These are phyloP conservation scores for Penicillium brevicompactum DNA, from an alignment of 2,329 filamentous ascomycete species.

Conservation along the genomic window DNA sequence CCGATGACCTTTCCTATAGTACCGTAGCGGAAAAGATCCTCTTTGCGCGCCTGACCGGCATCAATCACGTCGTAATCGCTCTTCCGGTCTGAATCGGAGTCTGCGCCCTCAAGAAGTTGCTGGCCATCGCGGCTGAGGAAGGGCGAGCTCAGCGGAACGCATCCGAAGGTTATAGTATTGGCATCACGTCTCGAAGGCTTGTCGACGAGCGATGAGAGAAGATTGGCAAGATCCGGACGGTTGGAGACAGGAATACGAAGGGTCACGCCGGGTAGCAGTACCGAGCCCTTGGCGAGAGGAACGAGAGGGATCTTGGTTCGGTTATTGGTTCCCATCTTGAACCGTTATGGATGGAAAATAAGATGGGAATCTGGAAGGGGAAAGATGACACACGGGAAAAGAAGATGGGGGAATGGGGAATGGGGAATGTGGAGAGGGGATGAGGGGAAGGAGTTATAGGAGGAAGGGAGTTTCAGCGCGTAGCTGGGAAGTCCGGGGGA, in stretches of 20 bases:
- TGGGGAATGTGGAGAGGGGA: constrained; percentile 1
- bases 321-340: constrained; percentile 40
- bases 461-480: constrained; percentile 31
- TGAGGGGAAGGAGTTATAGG: constrained; percentile 2
- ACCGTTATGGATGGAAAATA: constrained; percentile 7
- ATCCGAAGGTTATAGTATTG: constrained; percentile 76
- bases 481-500: constrained; percentile 33
- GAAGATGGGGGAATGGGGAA: constrained; percentile 5
- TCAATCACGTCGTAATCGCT: constrained; percentile 54
- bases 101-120: constrained; percentile 68
- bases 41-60: constrained; percentile 62
- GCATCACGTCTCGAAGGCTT: constrained; percentile 65
- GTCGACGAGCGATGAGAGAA: constrained; percentile 83
- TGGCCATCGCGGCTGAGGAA: constrained; percentile 74
- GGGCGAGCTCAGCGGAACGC: constrained; percentile 79
- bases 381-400: constrained; percentile 1
- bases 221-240: constrained; percentile 83
- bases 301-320: constrained; percentile 69
- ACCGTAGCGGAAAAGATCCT: constrained; percentile 80
- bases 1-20: constrained; percentile 78
- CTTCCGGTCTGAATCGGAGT: constrained; percentile 51
- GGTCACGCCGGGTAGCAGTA: constrained; percentile 83
- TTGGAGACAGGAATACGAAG: constrained; percentile 81
- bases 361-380: not conserved
- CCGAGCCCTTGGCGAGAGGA: constrained; percentile 75